Percentiles rank a stretch among this genome's conserved stretches.
Evolutionary conservation across 1,139 yeast species (phyloP).

Genomic region (Yamadazyma taylorii): DNA sequence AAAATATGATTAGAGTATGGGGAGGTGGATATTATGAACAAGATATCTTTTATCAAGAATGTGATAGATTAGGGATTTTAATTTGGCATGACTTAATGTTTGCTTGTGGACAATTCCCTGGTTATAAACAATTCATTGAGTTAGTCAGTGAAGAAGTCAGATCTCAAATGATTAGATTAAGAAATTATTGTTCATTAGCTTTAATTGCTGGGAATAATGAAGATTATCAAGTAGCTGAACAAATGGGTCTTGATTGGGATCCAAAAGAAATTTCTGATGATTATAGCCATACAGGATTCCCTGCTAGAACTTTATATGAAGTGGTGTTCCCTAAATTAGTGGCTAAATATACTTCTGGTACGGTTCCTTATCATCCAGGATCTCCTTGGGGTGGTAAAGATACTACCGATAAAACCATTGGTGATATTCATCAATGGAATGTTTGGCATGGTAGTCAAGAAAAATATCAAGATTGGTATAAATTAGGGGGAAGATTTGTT

Average conservation of each 20-base stretch:
- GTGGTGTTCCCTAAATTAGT: slow-evolving; percentile 31
- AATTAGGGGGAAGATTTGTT: slow-evolving; percentile 42
- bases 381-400: slow-evolving; percentile 43
- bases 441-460: slow-evolving; percentile 50
- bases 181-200: slow-evolving; percentile 36
- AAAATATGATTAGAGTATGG: slow-evolving; percentile 49
- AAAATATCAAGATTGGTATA: slow-evolving; percentile 42
- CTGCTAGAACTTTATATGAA: slow-evolving; percentile 43
- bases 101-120: slow-evolving; percentile 53
- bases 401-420: slow-evolving; percentile 34
- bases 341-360: slow-evolving; percentile 18
- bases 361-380: slow-evolving; percentile 41
- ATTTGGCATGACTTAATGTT: slow-evolving; percentile 57
- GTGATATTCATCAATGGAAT: slow-evolving; percentile 52
- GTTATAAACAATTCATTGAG: slow-evolving; percentile 25
- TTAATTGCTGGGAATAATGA: slow-evolving; percentile 47
- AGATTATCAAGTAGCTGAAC: slow-evolving; percentile 47
- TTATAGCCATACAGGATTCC: slow-evolving; percentile 34
- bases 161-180: slow-evolving; percentile 35
- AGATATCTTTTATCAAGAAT: slow-evolving; percentile 40
- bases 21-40: slow-evolving; percentile 50
- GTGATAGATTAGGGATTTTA: slow-evolving; percentile 43
- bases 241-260: slow-evolving; percentile 29
- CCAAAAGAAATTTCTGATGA: slow-evolving; percentile 23
- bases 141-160: slow-evolving; percentile 32